phyloP scores from a whole-genome alignment of 2,329 filamentous ascomycete genomes.

The Delphinella strobiligena region DNA sequence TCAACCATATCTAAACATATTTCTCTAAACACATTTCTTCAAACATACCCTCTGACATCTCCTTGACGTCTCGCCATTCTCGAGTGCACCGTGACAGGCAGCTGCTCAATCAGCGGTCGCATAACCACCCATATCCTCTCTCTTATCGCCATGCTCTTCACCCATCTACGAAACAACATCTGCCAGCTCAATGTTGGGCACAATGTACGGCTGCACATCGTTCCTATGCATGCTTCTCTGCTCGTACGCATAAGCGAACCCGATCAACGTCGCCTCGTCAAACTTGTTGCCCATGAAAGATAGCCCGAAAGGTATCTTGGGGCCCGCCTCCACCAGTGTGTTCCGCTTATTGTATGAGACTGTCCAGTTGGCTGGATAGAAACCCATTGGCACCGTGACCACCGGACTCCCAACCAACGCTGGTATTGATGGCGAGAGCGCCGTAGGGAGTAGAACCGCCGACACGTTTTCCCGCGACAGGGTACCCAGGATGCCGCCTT shows the following conservation, averaged over 20 bases:
- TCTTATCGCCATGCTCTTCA: too few relatives aligned
- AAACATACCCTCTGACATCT: too few relatives aligned
- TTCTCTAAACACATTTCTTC: too few relatives aligned
- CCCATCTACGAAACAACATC: conserved; percentile 24
- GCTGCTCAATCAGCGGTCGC: too few relatives aligned
- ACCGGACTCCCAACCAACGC: conserved; percentile 48
- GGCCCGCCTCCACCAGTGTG: conserved; percentile 40
- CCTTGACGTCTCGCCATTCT: too few relatives aligned
- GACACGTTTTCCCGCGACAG: conserved; percentile 45
- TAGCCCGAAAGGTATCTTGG: conserved; percentile 49
- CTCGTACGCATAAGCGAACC: conserved; percentile 58
- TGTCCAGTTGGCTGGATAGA: conserved; percentile 36
- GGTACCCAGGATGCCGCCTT: conserved; percentile 50
- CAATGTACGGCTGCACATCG: conserved; percentile 36
- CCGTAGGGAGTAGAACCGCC: conserved; percentile 49
- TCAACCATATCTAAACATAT: too few relatives aligned
- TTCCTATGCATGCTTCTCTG: conserved; percentile 41
- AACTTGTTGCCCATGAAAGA: conserved; percentile 50
- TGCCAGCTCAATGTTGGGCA: conserved; percentile 35
- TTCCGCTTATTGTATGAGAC: conserved; percentile 35
- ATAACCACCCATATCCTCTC: too few relatives aligned
- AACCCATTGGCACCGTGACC: conserved; percentile 51
- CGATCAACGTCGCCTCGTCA: conserved; percentile 50
- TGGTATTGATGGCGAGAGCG: conserved; percentile 34
- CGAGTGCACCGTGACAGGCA: too few relatives aligned